Base-by-base conservation (phyloP, 2,329 filamentous ascomycete genomes). In the Xylaria sp. region DNA sequence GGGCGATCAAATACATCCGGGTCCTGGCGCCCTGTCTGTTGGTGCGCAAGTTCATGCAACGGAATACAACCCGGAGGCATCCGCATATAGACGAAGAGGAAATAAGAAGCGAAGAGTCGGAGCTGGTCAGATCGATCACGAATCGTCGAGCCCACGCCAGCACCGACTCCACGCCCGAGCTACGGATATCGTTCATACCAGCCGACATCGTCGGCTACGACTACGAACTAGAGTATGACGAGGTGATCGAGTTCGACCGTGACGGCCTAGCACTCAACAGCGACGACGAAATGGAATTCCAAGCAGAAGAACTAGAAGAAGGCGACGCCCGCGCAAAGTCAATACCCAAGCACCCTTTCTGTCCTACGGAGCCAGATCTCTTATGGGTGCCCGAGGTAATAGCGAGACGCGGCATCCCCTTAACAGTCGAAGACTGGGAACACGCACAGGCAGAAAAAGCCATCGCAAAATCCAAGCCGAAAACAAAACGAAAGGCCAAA, bases 1-100 rank as follows among this genome's bases (percentile, higher is more conserved):
- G 92, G 0, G 92, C 92, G 13, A 83, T 89, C 69, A 96, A 96
- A 69, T 90, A 96, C 62, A 86, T 96, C 34, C 84, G 88, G 11
- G 88, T 90, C 34, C 76, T 97, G 9, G 89, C 91, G 0, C 90
- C 91, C 9, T 86, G 88, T 6, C 75, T 97, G 1, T 77, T 97
- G 2, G 79, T 85, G 11, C 83, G 82, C 61, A 85, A 82, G 61
- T 78, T 86, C 64, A 72, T 78, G 65, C 63, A 74, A 72, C 57
- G 78, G 70, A 60, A 74, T 71, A 30, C 72, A 70, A 66, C 72
- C 18, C 65, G 66, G 23, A 62, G 71, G 64, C 1, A 63, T 59
- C 1, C 63, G 1, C 39, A 63, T 11, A 69, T 69, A 9, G 71
- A 76, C 55, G 39, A 68, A 4, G 66, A 76, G 63, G 59, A 74